Conservation (phyloP, 129 eudicot species). For the Flaveria sonorensis region DNA sequence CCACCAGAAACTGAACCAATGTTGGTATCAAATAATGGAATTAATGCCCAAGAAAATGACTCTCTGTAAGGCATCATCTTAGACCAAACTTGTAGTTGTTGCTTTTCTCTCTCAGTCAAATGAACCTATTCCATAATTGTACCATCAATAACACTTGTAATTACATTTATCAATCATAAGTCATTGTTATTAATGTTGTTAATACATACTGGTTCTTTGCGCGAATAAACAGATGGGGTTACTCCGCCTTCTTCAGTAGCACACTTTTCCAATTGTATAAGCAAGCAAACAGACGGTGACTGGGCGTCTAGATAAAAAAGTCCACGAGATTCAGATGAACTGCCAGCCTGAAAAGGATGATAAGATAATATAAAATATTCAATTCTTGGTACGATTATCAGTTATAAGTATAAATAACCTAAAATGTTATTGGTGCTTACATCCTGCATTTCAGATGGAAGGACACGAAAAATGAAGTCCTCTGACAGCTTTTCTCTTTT, state of each 20-base stretch:
- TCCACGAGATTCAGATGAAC: conserved; percentile 81
- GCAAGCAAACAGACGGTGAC: conserved; percentile 89
- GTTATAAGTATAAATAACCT: background rate
- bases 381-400: background rate
- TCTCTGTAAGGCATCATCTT: conserved; percentile 98
- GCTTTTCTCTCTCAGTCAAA: conserved; percentile 92
- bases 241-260: conserved; percentile 99
- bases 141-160: background rate
- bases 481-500: conserved; percentile 97
- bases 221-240: conserved; percentile 91
- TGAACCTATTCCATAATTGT: conserved; percentile 59
- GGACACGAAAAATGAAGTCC: conserved; percentile 74
- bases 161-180: conserved; percentile 1
- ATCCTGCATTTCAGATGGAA: conserved; percentile 81
- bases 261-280: conserved; percentile 94
- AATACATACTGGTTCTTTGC: conserved; percentile 83
- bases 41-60: conserved; percentile 93
- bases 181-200: background rate
- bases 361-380: conserved; percentile 23
- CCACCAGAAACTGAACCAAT: conserved; percentile 75
- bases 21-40: conserved; percentile 89
- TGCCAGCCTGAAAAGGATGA: conserved; percentile 57
- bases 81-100: conserved; percentile 98
- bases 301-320: conserved; percentile 85
- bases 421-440: conserved; percentile 44